These are phyloP conservation scores for Aureobasidium zeae DNA, from an alignment of 2,329 filamentous ascomycete species.

Conservation along the genomic window DNA sequence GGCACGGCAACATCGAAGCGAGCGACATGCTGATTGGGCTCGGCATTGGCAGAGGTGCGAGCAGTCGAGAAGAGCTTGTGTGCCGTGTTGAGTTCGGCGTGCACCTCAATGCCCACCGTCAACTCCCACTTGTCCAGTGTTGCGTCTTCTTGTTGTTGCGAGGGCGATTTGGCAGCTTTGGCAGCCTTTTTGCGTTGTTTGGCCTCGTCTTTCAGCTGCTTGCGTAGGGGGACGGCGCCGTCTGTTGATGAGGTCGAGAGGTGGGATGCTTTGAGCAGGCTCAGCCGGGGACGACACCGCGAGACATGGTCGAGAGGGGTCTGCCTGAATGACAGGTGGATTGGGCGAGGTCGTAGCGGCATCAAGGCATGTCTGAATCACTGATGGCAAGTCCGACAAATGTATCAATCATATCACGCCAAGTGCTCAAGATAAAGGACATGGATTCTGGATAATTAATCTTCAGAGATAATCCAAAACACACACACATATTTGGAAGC, in stretches of 20 bases:
- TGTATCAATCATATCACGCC: constrained; percentile 1
- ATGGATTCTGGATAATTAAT: too few species aligned
- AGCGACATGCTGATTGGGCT: constrained; percentile 77
- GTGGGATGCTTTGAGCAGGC: too few species aligned
- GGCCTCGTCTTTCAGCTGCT: constrained; percentile 35
- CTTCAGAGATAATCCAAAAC: too few species aligned
- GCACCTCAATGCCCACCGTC: constrained; percentile 93
- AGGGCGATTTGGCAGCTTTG: constrained; percentile 20
- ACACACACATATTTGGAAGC: too few species aligned
- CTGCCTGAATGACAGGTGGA: constrained; percentile 1
- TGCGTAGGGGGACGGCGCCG: constrained; percentile 28
- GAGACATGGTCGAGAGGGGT: constrained; percentile 4
- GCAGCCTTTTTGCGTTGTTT: constrained; percentile 26
- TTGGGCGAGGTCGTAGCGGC: constrained; percentile 12
- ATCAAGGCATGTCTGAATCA: constrained; percentile 14
- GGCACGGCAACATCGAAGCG: constrained; percentile 84
- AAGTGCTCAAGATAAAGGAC: too few species aligned
- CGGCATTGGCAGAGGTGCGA: constrained; percentile 28
- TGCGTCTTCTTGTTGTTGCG: constrained; percentile 17
- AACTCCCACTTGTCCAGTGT: constrained; percentile 65
- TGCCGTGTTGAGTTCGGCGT: constrained; percentile 85
- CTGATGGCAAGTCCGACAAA: not conserved
- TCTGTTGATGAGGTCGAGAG: not conserved
- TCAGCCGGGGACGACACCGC: constrained; percentile 1
- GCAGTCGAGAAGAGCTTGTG: constrained; percentile 78